Evolutionary conservation across 2,329 filamentous ascomycete genomes (phyloP).

Genomic region (Calcarisporium arbuscula): DNA sequence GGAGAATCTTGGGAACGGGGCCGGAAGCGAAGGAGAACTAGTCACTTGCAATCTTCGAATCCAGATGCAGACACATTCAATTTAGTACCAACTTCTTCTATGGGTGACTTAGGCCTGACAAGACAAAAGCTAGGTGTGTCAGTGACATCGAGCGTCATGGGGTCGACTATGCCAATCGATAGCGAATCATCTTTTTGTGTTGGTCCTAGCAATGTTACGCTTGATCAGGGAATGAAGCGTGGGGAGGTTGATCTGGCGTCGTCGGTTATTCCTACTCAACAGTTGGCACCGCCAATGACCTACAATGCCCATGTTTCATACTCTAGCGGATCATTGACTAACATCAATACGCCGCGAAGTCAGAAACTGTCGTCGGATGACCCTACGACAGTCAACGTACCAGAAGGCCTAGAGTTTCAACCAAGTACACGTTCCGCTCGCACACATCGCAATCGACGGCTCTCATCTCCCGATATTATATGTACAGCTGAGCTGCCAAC

Average conservation of each 20-base stretch:
- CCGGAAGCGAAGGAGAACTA: constrained; percentile 18
- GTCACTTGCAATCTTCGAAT: constrained; percentile 10
- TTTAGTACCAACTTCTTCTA: constrained; percentile 18
- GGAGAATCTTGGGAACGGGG: constrained; percentile 6
- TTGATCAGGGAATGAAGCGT: constrained; percentile 32
- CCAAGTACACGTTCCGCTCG: constrained; percentile 1
- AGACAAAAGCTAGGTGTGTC: constrained; percentile 4
- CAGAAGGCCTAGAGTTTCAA: too few species aligned
- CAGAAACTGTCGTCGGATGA: constrained; percentile 18
- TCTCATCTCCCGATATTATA: constrained; percentile 14
- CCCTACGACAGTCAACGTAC: too few species aligned
- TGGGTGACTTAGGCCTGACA: constrained; percentile 9
- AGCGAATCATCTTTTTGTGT: constrained; percentile 26
- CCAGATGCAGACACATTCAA: constrained; percentile 18
- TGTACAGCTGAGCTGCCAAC: too few species aligned
- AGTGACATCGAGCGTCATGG: constrained; percentile 5
- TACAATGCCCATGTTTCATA: constrained; percentile 8
- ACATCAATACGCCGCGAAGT: constrained; percentile 28
- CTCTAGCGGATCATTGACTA: constrained; percentile 28
- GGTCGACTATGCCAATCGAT: constrained; percentile 14
- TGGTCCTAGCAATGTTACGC: constrained; percentile 24
- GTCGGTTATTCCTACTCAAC: constrained; percentile 10
- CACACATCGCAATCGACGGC: constrained; percentile 1
- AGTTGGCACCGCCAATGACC: constrained; percentile 1
- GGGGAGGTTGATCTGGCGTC: constrained; percentile 16